Evolutionary conservation across 2,329 filamentous ascomycete genomes (phyloP).

Genomic region (Cercospora nicotianae): DNA sequence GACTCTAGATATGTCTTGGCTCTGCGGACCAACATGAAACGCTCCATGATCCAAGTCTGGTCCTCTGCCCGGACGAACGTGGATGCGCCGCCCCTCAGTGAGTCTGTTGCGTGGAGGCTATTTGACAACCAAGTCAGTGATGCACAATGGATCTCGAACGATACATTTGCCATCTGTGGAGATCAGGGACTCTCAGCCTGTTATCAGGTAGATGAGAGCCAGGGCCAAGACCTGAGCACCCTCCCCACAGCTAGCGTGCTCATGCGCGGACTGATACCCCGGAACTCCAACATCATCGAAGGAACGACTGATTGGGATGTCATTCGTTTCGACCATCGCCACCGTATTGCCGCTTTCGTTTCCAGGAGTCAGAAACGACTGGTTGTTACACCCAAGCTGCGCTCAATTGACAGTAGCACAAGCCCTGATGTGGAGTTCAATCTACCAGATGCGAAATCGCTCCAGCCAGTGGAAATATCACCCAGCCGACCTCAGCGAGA

Average conservation of each 20-base stretch:
- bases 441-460: slow-evolving; percentile 26
- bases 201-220: slow-evolving; percentile 26
- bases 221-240: slow-evolving; percentile 12
- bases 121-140: slow-evolving; percentile 47
- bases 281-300: slow-evolving; percentile 21
- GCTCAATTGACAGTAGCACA: background rate
- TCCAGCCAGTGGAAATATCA: slow-evolving; percentile 46
- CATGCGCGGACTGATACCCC: slow-evolving; percentile 24
- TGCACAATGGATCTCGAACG: slow-evolving; percentile 47
- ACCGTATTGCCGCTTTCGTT: slow-evolving; percentile 40
- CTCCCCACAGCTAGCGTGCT: slow-evolving; percentile 16
- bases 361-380: slow-evolving; percentile 34
- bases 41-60: slow-evolving; percentile 38
- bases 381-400: slow-evolving; percentile 35
- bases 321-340: slow-evolving; percentile 41
- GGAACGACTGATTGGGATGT: slow-evolving; percentile 28
- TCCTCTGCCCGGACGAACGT: slow-evolving; percentile 13
- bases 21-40: slow-evolving; percentile 32
- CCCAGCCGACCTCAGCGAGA: slow-evolving; percentile 24
- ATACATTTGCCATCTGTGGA: slow-evolving; percentile 48
- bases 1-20: slow-evolving; percentile 36
- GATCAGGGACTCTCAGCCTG: slow-evolving; percentile 33
- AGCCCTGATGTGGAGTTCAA: slow-evolving; percentile 15
- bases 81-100: slow-evolving; percentile 27
- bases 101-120: slow-evolving; percentile 44